These are phyloP conservation scores for Yamadazyma philogaea DNA, from an alignment of 805 yeast species.

Conservation along the genomic window DNA sequence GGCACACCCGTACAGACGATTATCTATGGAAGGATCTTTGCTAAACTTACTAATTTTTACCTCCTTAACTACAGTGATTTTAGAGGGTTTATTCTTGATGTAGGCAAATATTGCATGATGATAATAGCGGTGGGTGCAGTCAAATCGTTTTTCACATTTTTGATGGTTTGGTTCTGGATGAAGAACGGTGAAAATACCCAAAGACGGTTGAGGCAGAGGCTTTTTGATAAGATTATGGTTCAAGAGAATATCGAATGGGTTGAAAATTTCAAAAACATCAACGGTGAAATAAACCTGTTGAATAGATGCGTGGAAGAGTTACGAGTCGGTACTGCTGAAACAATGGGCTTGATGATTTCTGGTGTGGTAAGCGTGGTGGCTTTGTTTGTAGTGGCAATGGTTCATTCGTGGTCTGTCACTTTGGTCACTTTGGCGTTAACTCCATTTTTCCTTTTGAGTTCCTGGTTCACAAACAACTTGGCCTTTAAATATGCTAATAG, in stretches of 20 bases:
- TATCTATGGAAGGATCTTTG: slow-evolving; percentile 63
- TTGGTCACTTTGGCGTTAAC: slow-evolving; percentile 69
- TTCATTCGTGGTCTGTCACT: slow-evolving; percentile 82
- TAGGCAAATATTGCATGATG: slow-evolving; percentile 26
- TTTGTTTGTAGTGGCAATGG: slow-evolving; percentile 61
- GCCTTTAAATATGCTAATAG: slow-evolving; percentile 46
- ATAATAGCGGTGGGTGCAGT: slow-evolving; percentile 33
- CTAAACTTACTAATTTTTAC: slow-evolving; percentile 26
- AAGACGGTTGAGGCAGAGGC: slow-evolving; percentile 45
- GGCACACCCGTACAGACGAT: slow-evolving; percentile 62
- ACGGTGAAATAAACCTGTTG: slow-evolving; percentile 63
- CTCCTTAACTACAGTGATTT: slow-evolving; percentile 27
- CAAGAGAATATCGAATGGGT: slow-evolving; percentile 55
- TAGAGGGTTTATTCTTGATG: slow-evolving; percentile 22
- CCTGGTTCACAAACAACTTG: slow-evolving; percentile 48
- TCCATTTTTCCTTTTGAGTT: slow-evolving; percentile 59
- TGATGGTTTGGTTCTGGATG: slow-evolving; percentile 61
- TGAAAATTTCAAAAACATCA: slow-evolving; percentile 51
- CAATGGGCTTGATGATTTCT: slow-evolving; percentile 55
- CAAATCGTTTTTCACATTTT: slow-evolving; percentile 42
- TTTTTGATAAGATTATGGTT: slow-evolving; percentile 45
- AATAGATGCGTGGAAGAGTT: slow-evolving; percentile 75
- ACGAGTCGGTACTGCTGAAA: slow-evolving; percentile 65
- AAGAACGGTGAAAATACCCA: slow-evolving; percentile 70
- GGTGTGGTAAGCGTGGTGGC: slow-evolving; percentile 52